phyloP scores from a whole-genome alignment of 805 yeast species.

The Wickerhamomyces queroliae region DNA sequence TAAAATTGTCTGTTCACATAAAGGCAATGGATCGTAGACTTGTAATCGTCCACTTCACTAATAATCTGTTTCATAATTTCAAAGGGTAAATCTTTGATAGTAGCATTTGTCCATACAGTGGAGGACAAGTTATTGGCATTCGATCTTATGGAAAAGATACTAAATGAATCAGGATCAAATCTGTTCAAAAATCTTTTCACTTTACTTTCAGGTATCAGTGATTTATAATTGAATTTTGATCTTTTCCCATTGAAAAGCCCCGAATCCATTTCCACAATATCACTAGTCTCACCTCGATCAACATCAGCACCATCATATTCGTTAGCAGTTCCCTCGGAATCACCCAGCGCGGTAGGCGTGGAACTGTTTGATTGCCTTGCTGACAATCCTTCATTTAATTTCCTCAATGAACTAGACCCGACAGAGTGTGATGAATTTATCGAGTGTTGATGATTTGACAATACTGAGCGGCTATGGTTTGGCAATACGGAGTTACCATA shows the following conservation, averaged over 20 bases:
- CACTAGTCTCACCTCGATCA: slow-evolving; percentile 6
- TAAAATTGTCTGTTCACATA: slow-evolving; percentile 48
- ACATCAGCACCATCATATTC: neutral
- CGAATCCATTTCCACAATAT: neutral
- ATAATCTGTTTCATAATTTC: slow-evolving; percentile 25
- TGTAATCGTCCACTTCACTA: slow-evolving; percentile 28
- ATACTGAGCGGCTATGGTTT: neutral
- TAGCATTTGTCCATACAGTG: slow-evolving; percentile 10
- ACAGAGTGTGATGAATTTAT: slow-evolving; percentile 1
- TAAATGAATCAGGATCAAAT: slow-evolving; percentile 25
- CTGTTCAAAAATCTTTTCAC: slow-evolving; percentile 22
- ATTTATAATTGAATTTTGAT: slow-evolving; percentile 15
- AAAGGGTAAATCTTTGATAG: slow-evolving; percentile 25
- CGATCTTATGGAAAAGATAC: slow-evolving; percentile 22
- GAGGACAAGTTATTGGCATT: neutral
- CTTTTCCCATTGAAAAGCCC: slow-evolving; percentile 1
- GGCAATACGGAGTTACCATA: slow-evolving; percentile 31
- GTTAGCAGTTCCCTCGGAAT: neutral
- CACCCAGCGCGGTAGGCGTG: slow-evolving; percentile 5
- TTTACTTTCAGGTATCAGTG: slow-evolving; percentile 15
- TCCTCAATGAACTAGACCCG: too few relatives aligned
- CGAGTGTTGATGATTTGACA: too few relatives aligned
- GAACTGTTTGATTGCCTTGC: too few relatives aligned
- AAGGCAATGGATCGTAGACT: slow-evolving; percentile 37
- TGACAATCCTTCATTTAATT: too few relatives aligned